Base-by-base conservation (phyloP, 2,329 filamentous ascomycete species). In the Zymoseptoria brevis region DNA sequence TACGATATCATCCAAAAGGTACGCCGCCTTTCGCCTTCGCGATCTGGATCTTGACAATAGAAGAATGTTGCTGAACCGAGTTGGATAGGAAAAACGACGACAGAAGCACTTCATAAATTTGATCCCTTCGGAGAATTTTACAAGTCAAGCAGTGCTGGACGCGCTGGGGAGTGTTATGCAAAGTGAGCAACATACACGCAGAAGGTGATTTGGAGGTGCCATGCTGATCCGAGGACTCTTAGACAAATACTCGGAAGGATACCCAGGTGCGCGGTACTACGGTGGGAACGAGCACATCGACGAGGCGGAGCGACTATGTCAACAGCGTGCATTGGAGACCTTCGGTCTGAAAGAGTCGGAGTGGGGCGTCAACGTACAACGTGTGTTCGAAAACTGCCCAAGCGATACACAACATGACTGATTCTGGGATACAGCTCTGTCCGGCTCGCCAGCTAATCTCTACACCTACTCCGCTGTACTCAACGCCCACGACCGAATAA, bases 311-410 rank as follows among this genome's bases (percentile, higher is more conserved):
- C 83, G 88, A 68, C 87, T 95, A 62, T 99, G 94, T 84, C 94
- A 99, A 81, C 83, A 86, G 76, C 88, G 94, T 79, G 94, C 94
- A 67, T 87, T 99, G 65, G 83, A 90, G 79, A 88, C 92, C 60
- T 99, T 97, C 82, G 84, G 90, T 73, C 79, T 96, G 67, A 89
- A 95, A 77, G 74, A 87, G 19, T 84, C 86, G 69, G 90, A 95
- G 81, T 99, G 94, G 94, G 94, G 94, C 75, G 94, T 99, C 79
- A 99, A 99, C 74, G 94, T 99, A 62, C 94, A 99, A 82, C 90
- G 89, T 62, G 83, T 94, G 51, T 35, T 45, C 13, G 5, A 45
- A 9, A 45, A 51, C 35, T 24, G 22, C 54, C 52, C 26, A 4
- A 22, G 4, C 16, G 41, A 22, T n/a, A 21, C 51, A 19, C 19